phyloP scores from a whole-genome alignment of 441 rosid genomes.

The Erodium texanum region DNA sequence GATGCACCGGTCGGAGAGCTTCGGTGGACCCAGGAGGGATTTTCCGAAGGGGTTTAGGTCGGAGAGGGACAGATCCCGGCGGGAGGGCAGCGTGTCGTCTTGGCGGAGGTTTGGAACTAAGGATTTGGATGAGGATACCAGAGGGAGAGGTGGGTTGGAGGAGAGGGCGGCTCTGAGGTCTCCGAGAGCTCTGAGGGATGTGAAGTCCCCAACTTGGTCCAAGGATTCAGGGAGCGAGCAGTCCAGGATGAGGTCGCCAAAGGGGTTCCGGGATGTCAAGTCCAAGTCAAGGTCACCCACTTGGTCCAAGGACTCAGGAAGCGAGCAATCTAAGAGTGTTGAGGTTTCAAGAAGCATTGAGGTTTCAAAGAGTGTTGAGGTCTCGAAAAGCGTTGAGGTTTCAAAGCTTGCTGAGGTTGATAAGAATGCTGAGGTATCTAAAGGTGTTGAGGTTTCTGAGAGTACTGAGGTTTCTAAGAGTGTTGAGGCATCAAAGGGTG shows the following conservation, averaged over 20 bases:
- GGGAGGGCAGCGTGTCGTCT: slow-evolving; percentile 70
- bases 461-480: neutral
- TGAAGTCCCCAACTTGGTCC: slow-evolving; percentile 64
- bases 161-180: slow-evolving; percentile 31
- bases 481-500: slow-evolving; percentile 9
- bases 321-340: slow-evolving; percentile 44
- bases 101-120: slow-evolving; percentile 70
- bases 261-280: slow-evolving; percentile 30
- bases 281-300: slow-evolving; percentile 53
- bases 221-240: slow-evolving; percentile 51
- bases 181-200: slow-evolving; percentile 30
- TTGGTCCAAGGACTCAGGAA: slow-evolving; percentile 31
- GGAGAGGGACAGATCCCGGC: slow-evolving; percentile 72
- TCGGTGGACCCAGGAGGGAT: slow-evolving; percentile 58
- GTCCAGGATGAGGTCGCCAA: slow-evolving; percentile 24
- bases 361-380: neutral
- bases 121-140: slow-evolving; percentile 33
- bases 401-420: slow-evolving; percentile 8
- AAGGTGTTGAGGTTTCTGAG: neutral
- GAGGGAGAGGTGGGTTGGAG: slow-evolving; percentile 17
- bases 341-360: neutral
- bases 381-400: neutral
- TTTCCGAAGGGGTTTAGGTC: slow-evolving; percentile 87
- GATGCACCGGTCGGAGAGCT: slow-evolving; percentile 70
- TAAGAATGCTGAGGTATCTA: neutral